Evolutionary conservation across 768 basidiomycete species (phyloP), one percentile per base, ranked within the genome.

Genomic region (Rhizopogon roseolus): DNA sequence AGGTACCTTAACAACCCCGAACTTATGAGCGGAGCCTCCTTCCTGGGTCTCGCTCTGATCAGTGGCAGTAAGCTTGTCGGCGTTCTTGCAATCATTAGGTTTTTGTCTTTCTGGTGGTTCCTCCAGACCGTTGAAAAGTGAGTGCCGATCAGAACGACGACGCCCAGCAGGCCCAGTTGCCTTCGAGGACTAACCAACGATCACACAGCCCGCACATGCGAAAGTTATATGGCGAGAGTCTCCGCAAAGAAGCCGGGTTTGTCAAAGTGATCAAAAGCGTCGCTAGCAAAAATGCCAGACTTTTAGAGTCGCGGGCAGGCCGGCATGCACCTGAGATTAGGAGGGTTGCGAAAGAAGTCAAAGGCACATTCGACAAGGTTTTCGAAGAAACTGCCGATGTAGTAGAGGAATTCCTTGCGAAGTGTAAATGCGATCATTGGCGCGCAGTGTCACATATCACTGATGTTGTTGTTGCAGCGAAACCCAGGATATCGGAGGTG

Each of bases 221-320:
- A 57, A 93, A 92, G 66, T 77, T 98, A 17, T 99, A 99, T 68
- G 96, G 97, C 3, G 85, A 95, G 63, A 85, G 89, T 13, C 75
- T 99, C 11, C 86, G 97, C 58, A 93, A 94, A 70, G 96, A 98
- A 54, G 96, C 95, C 1, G 97, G 97, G 49, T 90, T 98, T 58
- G 92, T 96, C 61, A 97, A 98, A 74, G 95, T 98, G n/a, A 86
- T 99, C 69, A 95, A 94, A 72, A 90, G 80, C 55, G 92, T 95
- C 9, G 94, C 94, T 4, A 85, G 79, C 64, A 87, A 86, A 73
- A 91, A 93, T 57, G 90, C 85, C 0, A 79, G 81, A 28, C 76
- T 88, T 6, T 66, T 96, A 25, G 90, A 92, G 62, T 81, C 79
- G 9, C 80, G 82, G 29, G 90, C 90, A 10, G 86, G 82, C n/a